Conservation (phyloP, 331 rosid species). For the Phaseolus coccineus region DNA sequence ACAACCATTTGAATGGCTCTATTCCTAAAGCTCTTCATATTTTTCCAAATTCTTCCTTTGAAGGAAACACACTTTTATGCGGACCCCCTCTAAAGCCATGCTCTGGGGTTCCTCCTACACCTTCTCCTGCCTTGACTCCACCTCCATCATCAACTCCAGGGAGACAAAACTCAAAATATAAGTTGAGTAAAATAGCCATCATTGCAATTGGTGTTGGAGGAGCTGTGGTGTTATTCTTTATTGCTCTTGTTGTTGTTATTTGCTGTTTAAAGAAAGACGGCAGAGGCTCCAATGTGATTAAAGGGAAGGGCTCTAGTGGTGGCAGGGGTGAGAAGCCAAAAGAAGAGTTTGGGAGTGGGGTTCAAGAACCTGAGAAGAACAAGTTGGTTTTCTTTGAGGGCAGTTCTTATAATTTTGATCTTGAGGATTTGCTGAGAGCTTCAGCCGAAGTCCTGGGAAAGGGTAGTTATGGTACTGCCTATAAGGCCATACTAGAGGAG, state of each 20-base stretch:
- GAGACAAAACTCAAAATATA: slow-evolving; percentile 55
- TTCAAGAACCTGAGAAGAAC: slow-evolving; percentile 92
- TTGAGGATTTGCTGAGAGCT: slow-evolving; percentile 94
- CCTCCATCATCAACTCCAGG: slow-evolving; percentile 47
- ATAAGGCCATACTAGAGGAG: slow-evolving; percentile 96
- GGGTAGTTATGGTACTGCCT: slow-evolving; percentile 95
- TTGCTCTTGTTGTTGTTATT: slow-evolving; percentile 58
- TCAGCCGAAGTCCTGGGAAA: slow-evolving; percentile 98
- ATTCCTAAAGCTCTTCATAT: slow-evolving; percentile 66
- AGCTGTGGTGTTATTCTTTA: slow-evolving; percentile 57
- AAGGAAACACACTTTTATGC: slow-evolving; percentile 80
- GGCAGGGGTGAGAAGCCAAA: slow-evolving; percentile 85
- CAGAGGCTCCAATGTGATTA: slow-evolving; percentile 50
- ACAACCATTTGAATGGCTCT: slow-evolving; percentile 88
- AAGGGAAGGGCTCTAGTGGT: slow-evolving; percentile 65
- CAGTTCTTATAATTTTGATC: slow-evolving; percentile 88
- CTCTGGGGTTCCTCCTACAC: slow-evolving; percentile 55
- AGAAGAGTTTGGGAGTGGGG: slow-evolving; percentile 97
- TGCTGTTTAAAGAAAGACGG: slow-evolving; percentile 69
- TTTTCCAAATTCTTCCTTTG: slow-evolving; percentile 75
- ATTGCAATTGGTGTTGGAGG: slow-evolving; percentile 87
- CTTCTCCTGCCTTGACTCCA: slow-evolving; percentile 58
- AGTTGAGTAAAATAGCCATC: slow-evolving; percentile 69
- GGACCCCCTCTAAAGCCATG: slow-evolving; percentile 83
- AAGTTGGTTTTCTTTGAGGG: slow-evolving; percentile 93